Evolutionary conservation across 805 yeast species (phyloP).

Genomic region (Ogataea methylovora): DNA sequence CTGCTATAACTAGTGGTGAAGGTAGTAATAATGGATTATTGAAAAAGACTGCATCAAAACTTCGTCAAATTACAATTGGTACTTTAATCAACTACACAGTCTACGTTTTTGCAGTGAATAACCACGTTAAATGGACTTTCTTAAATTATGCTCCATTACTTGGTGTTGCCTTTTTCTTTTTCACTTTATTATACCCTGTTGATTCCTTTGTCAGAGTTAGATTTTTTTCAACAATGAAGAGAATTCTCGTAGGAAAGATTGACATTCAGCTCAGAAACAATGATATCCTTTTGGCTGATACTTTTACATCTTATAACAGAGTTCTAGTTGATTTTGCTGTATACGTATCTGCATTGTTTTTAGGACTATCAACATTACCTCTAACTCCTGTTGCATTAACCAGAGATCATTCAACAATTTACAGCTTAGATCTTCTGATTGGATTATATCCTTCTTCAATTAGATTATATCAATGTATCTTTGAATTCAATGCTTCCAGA

Average conservation of each 20-base stretch:
- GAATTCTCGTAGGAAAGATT: conserved; percentile 54
- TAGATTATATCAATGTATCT: conserved; percentile 74
- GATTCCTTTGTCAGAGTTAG: conserved; percentile 30
- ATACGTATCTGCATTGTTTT: conserved; percentile 39
- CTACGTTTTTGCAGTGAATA: conserved; percentile 19
- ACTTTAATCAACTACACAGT: conserved; percentile 21
- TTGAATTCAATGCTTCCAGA: conserved; percentile 50
- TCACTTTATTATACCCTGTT: conserved; percentile 28
- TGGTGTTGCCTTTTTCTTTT: conserved; percentile 28
- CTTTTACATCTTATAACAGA: conserved; percentile 73
- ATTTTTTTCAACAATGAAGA: conserved; percentile 37
- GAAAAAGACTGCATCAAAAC: conserved; percentile 7
- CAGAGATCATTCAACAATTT: conserved; percentile 21
- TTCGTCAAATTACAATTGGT: conserved; percentile 13
- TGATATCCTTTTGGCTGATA: conserved; percentile 79
- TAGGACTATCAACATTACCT: conserved; percentile 29
- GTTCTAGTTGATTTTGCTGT: conserved; percentile 67
- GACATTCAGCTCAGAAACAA: conserved; percentile 57
- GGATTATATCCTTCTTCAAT: conserved; percentile 57
- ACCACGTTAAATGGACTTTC: conserved; percentile 10
- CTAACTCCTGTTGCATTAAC: conserved; percentile 17
- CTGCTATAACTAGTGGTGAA: conserved; percentile 14
- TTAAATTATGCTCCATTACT: conserved; percentile 31
- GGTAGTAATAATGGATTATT: background rate
- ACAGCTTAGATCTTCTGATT: conserved; percentile 22